A percentile compares a stretch with the other conserved stretches of the same genome.
Conservation (phyloP, 257 asterid species). For the Salvia miltiorrhiza region DNA sequence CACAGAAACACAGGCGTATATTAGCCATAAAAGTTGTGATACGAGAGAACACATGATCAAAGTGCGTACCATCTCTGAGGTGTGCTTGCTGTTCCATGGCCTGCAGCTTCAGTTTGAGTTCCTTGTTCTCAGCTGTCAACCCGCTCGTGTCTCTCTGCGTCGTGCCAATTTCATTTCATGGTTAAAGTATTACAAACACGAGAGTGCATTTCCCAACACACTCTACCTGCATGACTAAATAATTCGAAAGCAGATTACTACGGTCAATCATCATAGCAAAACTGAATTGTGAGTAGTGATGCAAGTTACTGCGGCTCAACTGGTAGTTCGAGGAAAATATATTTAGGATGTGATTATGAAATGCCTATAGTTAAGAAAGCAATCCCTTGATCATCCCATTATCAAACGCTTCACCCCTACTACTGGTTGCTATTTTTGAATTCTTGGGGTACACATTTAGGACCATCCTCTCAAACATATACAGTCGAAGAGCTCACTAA, state of each 20-base stretch:
- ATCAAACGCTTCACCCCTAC: neutral
- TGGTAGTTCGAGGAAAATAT: neutral
- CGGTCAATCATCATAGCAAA: neutral
- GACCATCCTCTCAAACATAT: neutral
- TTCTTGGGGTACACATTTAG: neutral
- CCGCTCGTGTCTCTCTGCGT: slow-evolving; percentile 81
- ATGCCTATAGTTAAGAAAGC: neutral
- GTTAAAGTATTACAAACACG: neutral
- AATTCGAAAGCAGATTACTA: neutral
- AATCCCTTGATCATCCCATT: neutral
- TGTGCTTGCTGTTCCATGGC: slow-evolving; percentile 93
- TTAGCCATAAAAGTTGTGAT: neutral
- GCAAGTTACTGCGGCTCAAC: neutral
- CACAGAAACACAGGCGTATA: neutral
- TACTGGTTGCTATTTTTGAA: neutral
- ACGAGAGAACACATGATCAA: neutral
- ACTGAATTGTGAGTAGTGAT: neutral
- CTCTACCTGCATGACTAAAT: neutral
- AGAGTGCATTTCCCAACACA: neutral
- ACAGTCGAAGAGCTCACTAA: neutral
- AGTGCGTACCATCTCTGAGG: slow-evolving; percentile 80
- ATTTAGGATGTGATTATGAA: neutral
- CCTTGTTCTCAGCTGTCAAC: slow-evolving; percentile 80
- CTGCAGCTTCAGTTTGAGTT: slow-evolving; percentile 76
- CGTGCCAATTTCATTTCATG: neutral